Evolutionary conservation across 805 yeast genomes (phyloP), one percentile per base, ranked within the genome.

Genomic region (Starmerella scarabaei): DNA sequence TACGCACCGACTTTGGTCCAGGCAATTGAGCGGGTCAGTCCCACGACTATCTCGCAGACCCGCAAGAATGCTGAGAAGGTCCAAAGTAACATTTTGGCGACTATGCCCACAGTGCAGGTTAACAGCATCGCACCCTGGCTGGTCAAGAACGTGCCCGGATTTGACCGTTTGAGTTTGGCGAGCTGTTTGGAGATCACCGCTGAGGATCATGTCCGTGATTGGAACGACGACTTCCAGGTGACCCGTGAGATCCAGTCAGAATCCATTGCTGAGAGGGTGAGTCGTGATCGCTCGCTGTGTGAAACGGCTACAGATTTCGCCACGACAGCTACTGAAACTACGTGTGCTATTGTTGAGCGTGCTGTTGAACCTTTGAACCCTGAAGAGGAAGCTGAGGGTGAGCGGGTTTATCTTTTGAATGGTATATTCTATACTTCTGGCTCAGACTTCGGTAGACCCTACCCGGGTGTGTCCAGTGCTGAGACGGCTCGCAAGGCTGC

Each of bases 191-290:
- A 75, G 19, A 67, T 77, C 48, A 59, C 76, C 26, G 77, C 71
- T 36, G 56, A 62, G 17, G 60, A 63, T 31, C 33, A 28, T 14
- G n/a, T 31, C 26, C 77, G 77, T 53, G 94, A 88, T 53, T 86
- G 93, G 81, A 85, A 85, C 58, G 94, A 80, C 49, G 96, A 91
- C 52, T 75, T 75, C 54, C 97, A 91, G 64, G 68, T 83, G 3
- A 68, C 83, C 35, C 72, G 75, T 47, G 95, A 85, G 49, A 67
- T 84, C 45, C 75, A 84, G 24, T 64, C 67, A 27, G 54, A 66
- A 2, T 58, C 71, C 19, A 60, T 83, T 39, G 72, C 71, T 40
- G 85, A 81, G 45, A 71, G 86, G 46, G 66, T 84, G 36, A 62
- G 77, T 35, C 71, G 86, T 51, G 98, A 91, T 56, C 74, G 77